These are phyloP conservation scores for Aspergillus sp. DNA, from an alignment of 2,329 filamentous ascomycete species.

Conservation along the genomic window DNA sequence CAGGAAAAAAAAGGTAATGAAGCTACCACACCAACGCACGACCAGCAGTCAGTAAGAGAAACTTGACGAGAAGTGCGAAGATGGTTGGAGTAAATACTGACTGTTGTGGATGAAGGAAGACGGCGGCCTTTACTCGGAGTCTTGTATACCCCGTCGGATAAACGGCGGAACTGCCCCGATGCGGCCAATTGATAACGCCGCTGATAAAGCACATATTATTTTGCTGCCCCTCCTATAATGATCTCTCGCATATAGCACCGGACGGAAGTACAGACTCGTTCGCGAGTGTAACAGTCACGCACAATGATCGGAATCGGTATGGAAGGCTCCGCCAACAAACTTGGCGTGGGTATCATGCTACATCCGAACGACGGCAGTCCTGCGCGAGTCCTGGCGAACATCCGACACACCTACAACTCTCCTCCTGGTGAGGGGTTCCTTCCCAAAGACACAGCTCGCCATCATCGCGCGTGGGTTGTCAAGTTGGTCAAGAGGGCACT, in stretches of 20 bases:
- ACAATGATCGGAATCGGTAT: constrained; percentile 61
- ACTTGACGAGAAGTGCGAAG: constrained; percentile 7
- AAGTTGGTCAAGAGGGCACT: constrained; percentile 72
- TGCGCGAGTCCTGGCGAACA: constrained; percentile 74
- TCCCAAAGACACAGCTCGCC: constrained; percentile 88
- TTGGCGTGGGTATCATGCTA: constrained; percentile 84
- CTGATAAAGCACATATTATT: constrained; percentile 15
- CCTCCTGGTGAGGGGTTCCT: constrained; percentile 91
- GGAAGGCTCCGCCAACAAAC: constrained; percentile 96
- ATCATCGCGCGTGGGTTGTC: constrained; percentile 82
- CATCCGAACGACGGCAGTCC: constrained; percentile 52
- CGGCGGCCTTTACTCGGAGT: background rate
- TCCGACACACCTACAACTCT: constrained; percentile 86
- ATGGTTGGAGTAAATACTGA: constrained; percentile 3
- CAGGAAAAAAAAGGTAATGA: background rate
- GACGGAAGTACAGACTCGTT: background rate
- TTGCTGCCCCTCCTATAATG: constrained; percentile 7
- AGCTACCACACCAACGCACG: background rate
- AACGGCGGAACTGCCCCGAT: constrained; percentile 13
- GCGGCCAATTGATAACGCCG: constrained; percentile 23
- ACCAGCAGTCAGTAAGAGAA: constrained; percentile 5
- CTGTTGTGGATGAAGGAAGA: constrained; percentile 8
- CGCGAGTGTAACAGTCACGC: background rate
- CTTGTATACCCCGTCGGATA: constrained; percentile 20
- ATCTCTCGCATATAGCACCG: background rate